Base-by-base conservation (phyloP, 352 stramenopile genomes). In the Phytophthora chlamydospora region DNA sequence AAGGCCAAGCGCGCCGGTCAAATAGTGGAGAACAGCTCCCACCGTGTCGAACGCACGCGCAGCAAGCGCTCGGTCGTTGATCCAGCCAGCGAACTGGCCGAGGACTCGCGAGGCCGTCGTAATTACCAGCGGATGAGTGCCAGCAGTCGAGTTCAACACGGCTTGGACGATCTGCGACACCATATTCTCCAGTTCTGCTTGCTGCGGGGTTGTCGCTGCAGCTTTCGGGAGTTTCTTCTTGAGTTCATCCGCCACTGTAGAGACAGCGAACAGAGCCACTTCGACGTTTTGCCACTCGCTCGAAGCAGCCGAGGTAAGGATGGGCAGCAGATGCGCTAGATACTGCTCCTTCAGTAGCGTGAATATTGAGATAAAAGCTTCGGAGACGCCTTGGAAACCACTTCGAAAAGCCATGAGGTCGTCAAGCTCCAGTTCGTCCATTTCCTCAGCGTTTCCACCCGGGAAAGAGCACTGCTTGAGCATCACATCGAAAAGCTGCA, bases 361-460 rank as follows among this genome's bases (percentile, higher is more conserved):
- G 57, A 89, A 91, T 13, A 88, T 68, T 1, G 72, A 72, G 33
- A 89, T 59, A 39, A 88, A 83, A 2, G 69, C 68, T 27, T 91
- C 80, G 0, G 60, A 71, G 7, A 90, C 77, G 29, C 78, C 78
- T 48, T 89, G 78, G 6, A 85, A 84, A 0, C 77, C 80, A 29
- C 55, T 85, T 44, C 83, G 76, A 45, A 85, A 91, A 38, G 75
- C 64, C 14, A 71, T 51, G 31, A 91, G 57, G 35, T 91, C 83
- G 45, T 91, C 80, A 2, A 77, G 54, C 42, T 89, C 79, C 14
- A 91, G 66, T 52, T 90, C 80, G 40, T 90, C 80, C 57, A 88
- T 75, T 27, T 75, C 59, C 3, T 73, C 60, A 4, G 66, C 41
- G 4, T 82, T 75, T 14, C 66, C 63, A 12, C 36, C 32, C 6